Conservation (phyloP, 345 rosid species). For the Salix purpurea region DNA sequence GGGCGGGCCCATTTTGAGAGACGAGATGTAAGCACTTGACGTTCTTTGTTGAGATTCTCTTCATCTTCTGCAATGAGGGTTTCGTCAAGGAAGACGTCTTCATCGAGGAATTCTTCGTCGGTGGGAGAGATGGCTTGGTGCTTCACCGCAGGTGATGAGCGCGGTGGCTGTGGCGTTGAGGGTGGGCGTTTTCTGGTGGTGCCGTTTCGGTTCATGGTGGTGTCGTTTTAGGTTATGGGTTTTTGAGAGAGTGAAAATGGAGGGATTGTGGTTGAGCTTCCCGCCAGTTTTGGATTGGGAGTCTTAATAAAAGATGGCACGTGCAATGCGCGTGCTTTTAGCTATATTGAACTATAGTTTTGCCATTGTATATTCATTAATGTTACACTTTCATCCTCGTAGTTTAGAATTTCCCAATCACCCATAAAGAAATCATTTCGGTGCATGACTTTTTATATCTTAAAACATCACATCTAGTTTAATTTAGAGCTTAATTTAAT, state of each 20-base stretch:
- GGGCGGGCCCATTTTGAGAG: slow-evolving; percentile 79
- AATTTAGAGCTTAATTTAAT: no score
- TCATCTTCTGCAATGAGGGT: slow-evolving; percentile 63
- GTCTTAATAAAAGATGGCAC: background rate
- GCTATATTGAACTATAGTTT: no score
- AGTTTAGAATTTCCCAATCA: no score
- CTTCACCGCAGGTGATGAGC: slow-evolving; percentile 42
- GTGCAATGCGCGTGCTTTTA: background rate
- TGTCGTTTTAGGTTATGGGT: background rate
- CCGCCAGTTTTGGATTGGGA: slow-evolving; percentile 33
- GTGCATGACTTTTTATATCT: no score
- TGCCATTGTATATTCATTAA: no score
- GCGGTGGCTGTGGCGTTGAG: slow-evolving; percentile 34
- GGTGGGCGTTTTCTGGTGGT: slow-evolving; percentile 62
- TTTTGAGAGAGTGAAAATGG: background rate
- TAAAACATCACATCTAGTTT: no score
- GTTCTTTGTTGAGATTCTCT: slow-evolving; percentile 69
- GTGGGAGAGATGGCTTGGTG: slow-evolving; percentile 40
- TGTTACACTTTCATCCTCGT: no score
- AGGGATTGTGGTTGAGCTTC: slow-evolving; percentile 21
- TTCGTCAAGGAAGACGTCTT: slow-evolving; percentile 80
- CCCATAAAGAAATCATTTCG: no score
- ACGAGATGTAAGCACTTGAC: slow-evolving; percentile 57
- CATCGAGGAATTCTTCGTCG: slow-evolving; percentile 80
- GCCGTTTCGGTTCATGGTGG: slow-evolving; percentile 42